Conservation (phyloP, 2,329 filamentous ascomycete species). For the Didymella glomerata region DNA sequence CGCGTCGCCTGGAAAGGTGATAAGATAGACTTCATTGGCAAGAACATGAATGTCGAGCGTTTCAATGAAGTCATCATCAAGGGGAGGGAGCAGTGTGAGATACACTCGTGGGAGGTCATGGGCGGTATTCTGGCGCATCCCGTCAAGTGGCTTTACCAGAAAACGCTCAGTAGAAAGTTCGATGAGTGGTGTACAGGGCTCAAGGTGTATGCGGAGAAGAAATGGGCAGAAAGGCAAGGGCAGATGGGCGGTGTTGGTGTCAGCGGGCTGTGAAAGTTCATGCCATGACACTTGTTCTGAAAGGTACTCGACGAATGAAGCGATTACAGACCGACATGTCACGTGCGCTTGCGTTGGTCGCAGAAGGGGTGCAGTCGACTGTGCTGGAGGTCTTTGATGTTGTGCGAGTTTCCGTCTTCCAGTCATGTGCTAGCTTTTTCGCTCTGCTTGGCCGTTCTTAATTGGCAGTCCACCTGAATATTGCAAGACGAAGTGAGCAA, state of each 20-base stretch:
- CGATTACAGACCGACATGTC: too few relatives aligned
- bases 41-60: slow-evolving; percentile 24
- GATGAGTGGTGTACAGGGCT: slow-evolving; percentile 30
- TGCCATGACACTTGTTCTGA: neutral
- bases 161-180: slow-evolving; percentile 29
- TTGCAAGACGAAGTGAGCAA: too few relatives aligned
- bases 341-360: neutral
- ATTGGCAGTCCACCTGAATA: too few relatives aligned
- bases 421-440: too few relatives aligned
- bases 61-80: slow-evolving; percentile 34
- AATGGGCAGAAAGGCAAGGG: slow-evolving; percentile 2
- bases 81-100: slow-evolving; percentile 28
- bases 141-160: slow-evolving; percentile 28
- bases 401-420: too few relatives aligned
- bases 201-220: slow-evolving; percentile 29
- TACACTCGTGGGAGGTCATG: slow-evolving; percentile 35
- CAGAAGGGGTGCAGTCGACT: neutral
- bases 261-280: neutral
- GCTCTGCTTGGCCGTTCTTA: too few relatives aligned
- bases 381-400: neutral
- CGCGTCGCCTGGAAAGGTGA: slow-evolving; percentile 32
- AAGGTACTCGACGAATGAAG: neutral
- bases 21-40: slow-evolving; percentile 24
- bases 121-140: slow-evolving; percentile 28
- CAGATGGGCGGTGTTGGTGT: neutral